phyloP scores from a whole-genome alignment of 495 filamentous ascomycete species.

The Pseudoneurospora amorphoporcata region DNA sequence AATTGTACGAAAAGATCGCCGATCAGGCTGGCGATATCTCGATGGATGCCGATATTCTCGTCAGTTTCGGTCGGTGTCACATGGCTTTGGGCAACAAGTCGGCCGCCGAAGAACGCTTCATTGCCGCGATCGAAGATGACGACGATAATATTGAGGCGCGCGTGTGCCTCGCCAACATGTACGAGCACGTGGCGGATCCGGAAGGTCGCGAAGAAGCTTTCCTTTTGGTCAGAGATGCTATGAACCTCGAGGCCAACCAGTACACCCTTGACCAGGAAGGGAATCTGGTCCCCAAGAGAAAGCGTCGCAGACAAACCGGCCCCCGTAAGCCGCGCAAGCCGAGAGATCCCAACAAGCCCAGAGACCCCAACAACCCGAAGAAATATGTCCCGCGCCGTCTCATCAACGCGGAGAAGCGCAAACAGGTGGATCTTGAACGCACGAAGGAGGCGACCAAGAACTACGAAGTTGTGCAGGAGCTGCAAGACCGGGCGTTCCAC shows the following conservation, averaged over 20 bases:
- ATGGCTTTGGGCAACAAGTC: conserved; percentile 47
- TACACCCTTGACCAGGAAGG: conserved; percentile 19
- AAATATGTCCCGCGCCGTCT: conserved; percentile 26
- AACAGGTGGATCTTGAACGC: conserved; percentile 30
- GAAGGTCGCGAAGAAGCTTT: conserved; percentile 53
- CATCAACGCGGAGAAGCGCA: conserved; percentile 24
- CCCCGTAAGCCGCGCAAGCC: conserved; percentile 13
- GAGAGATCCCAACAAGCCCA: conserved; percentile 6
- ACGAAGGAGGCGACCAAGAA: conserved; percentile 47
- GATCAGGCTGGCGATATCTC: conserved; percentile 44
- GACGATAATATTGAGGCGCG: conserved; percentile 55
- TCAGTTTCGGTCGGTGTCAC: conserved; percentile 67
- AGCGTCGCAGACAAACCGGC: conserved; percentile 8
- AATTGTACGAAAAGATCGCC: conserved; percentile 48
- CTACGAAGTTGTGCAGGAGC: conserved; percentile 43
- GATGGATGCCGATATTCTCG: conserved; percentile 49
- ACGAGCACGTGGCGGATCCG: conserved; percentile 56
- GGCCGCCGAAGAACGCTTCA: conserved; percentile 66
- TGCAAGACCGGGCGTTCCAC: conserved; percentile 38
- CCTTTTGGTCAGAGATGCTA: conserved; percentile 60
- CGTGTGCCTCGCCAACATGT: conserved; percentile 67
- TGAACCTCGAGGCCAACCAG: conserved; percentile 43
- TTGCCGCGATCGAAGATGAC: conserved; percentile 59
- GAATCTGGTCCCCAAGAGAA: neutral
- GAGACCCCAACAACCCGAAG: conserved; percentile 15